Base-by-base conservation (phyloP, 176 grass and related monocot genomes). In the Typha latifolia region DNA sequence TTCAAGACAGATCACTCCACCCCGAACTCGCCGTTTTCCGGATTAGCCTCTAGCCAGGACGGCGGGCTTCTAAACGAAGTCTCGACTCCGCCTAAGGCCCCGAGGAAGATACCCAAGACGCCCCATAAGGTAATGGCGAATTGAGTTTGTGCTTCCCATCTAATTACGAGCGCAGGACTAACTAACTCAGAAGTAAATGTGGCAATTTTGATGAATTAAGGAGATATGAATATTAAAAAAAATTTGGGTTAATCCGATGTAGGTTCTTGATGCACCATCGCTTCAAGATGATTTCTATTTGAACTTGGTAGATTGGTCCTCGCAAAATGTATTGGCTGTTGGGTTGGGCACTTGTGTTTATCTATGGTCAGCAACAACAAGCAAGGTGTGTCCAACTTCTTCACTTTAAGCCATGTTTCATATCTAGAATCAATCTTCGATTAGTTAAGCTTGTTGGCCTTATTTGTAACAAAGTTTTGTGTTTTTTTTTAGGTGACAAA, bases 261-360 rank as follows among this genome's bases (percentile, higher is more conserved):
- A 91, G 93, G 93, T 97, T 20, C 53, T 97, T 18, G 94, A 99
- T 74, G 94, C 94, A 47, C 94, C 89, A 6, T 89, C 86, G 12
- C 85, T 99, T 51, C 81, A 85, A 74, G 94, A 99, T 55, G 94
- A 99, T 77, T 99, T 99, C 81, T 99, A 99, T 78, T 81, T 99
- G 31, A 99, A 93, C 68, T 84, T 99, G 37, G 94, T 99, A 4
- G 94, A 99, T 67, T 99, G 94, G 89, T 99, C 94, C 7, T 87
- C 94, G 14, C 94, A 99, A 75, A 99, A 99, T 78, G 69, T 66
- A 69, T 82, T 99, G 48, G 86, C 86, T 70, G 94, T 99, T 62
- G 94, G 94, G 70, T 72, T 99, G 7, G 94, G 89, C 8, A 99
- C 81, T 21, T 93, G 83, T 73, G 89, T 93, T 16, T 99, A 99